Conservation (phyloP, 1,139 yeast genomes). For the Maudiozyma humilis region DNA sequence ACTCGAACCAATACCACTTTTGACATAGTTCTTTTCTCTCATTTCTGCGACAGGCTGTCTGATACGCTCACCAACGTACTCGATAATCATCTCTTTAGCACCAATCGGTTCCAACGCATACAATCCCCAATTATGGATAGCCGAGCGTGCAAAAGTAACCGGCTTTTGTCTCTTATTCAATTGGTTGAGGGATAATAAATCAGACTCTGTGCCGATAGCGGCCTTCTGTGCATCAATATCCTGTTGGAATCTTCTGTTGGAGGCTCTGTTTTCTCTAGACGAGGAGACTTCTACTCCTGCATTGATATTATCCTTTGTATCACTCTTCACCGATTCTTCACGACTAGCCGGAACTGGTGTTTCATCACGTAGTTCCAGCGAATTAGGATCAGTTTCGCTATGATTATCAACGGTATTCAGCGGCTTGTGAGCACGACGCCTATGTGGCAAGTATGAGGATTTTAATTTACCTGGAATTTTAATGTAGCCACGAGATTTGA, state of each 20-base stretch:
- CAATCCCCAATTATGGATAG: constrained; percentile 96
- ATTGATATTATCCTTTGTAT: constrained; percentile 3
- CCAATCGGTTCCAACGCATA: constrained; percentile 92
- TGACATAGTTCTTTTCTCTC: constrained; percentile 75
- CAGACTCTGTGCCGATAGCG: constrained; percentile 74
- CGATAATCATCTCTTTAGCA: constrained; percentile 94
- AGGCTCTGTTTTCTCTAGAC: constrained; percentile 82
- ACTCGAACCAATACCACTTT: constrained; percentile 92
- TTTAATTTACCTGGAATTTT: constrained; percentile 70
- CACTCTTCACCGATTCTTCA: constrained; percentile 10
- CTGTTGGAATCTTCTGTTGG: constrained; percentile 83
- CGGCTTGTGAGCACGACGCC: constrained; percentile 44
- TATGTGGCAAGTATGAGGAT: constrained; percentile 71
- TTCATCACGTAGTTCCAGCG: constrained; percentile 19
- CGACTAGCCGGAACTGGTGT: constrained; percentile 11
- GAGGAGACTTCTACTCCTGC: constrained; percentile 38
- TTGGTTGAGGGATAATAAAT: constrained; percentile 64
- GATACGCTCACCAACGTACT: constrained; percentile 94
- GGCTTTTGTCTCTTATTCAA: constrained; percentile 87
- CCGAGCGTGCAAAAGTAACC: constrained; percentile 90
- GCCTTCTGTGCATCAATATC: constrained; percentile 79
- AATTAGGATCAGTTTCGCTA: constrained; percentile 40
- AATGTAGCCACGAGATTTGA: constrained; percentile 65
- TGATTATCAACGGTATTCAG: constrained; percentile 39
- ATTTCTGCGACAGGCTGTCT: constrained; percentile 93